Evolutionary conservation across 306 rosid species (phyloP), one percentile per base, ranked within the genome.

Genomic region (Macrotyloma uniflorum): DNA sequence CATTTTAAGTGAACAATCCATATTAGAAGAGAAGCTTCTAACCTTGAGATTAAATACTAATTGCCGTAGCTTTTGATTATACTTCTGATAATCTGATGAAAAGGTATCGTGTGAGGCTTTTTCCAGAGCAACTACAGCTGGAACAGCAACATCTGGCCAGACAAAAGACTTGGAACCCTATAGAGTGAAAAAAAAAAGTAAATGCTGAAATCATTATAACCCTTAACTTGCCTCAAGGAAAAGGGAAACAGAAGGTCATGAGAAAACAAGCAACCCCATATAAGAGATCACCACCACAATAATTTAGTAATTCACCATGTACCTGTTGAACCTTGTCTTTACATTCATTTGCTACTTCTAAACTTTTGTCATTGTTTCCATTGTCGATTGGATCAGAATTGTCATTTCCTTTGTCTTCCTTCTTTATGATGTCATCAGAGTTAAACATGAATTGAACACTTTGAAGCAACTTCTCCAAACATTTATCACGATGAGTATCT

Each of bases 61-160:
- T 67, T 88, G 91, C 70, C 99, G 86, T 78, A 96, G 50, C 83
- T 96, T 96, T 84, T 93, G 98, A 85, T 89, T 96, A 83, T 93
- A 96, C 80, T 91, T 96, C 65, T 74, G 92, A 83, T 61, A 87
- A 84, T 96, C 99, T 10, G 86, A 64, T 70, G 89, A 76, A 43
- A 93, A 84, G 43, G 88, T 43, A 8, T 91, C 96, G 75, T 90
- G 90, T 10, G 93, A 85, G 70, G 91, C 94, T 86, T 89, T 91
- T 85, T 96, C 99, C 59, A 96, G 85, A 77, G 97, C 88, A 88
- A 81, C 83, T 55, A 91, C 85, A 2, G 97, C 96, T n/a, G 83
- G 83, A 72, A 96, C 89, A 57, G 93, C 98, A 74, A 57, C 93
- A 81, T 90, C 96, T 3, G 99, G 97, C 98, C 98, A 96, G 85